phyloP scores from a whole-genome alignment of 768 basidiomycete species.

The Pholiota microspora region DNA sequence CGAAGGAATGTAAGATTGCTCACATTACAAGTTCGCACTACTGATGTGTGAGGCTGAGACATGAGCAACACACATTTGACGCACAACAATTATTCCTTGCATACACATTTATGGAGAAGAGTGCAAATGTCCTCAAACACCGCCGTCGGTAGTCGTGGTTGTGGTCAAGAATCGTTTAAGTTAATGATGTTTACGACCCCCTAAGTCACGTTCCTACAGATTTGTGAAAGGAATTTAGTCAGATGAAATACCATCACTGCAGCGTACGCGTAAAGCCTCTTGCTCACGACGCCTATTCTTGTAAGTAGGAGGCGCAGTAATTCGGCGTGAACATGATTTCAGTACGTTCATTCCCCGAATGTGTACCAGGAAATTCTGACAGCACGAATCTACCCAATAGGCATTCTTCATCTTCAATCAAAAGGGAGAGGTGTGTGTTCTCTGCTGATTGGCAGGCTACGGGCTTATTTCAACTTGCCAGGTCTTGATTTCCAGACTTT shows the following conservation, averaged over 20 bases:
- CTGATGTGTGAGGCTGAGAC: too few relatives aligned
- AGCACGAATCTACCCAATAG: conserved; percentile 37
- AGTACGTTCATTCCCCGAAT: conserved; percentile 9
- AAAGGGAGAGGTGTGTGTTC: conserved; percentile 84
- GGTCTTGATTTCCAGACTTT: conserved; percentile 95
- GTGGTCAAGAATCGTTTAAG: too few relatives aligned
- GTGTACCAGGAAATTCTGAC: neutral
- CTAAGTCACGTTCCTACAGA: neutral
- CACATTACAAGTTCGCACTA: too few relatives aligned
- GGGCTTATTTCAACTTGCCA: conserved; percentile 26
- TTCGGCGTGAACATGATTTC: conserved; percentile 21
- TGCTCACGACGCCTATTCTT: neutral
- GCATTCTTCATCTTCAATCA: conserved; percentile 99
- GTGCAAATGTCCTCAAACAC: too few relatives aligned
- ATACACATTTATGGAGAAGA: neutral
- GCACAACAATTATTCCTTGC: too few relatives aligned
- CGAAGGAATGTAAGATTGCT: neutral
- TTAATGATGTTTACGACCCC: neutral
- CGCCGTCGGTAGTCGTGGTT: neutral
- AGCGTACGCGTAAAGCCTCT: too few relatives aligned
- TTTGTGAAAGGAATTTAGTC: neutral
- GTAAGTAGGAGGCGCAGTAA: neutral
- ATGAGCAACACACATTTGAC: too few relatives aligned
- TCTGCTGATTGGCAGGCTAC: neutral
- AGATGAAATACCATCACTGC: neutral